Evolutionary conservation across 352 stramenopile species (phyloP), one percentile per base, ranked within the genome.

Genomic region (Pythium pyrilobum): DNA sequence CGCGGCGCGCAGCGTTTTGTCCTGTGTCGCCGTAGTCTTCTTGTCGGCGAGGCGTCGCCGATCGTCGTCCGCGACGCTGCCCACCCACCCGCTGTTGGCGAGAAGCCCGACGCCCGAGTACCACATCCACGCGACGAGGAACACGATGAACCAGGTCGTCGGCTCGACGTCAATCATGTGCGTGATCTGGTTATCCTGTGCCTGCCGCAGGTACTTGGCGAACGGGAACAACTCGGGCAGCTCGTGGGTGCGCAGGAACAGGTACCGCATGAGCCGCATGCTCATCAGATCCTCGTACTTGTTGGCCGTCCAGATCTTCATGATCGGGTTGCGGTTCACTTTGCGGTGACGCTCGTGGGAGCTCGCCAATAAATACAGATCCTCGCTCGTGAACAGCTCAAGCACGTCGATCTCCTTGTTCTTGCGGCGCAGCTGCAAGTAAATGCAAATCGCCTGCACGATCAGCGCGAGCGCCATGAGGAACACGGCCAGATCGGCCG

Each of bases 111-210:
- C 40, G 20, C 18, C 46, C 21, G 27, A 57, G 28, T 46, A 41
- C 56, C 48, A 51, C 7, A 48, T 21, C 56, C 56, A 64, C 15
- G 41, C 56, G n/a, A 52, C 20, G 32, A 64, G 33, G 5, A 64
- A 46, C 24, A 64, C 28, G 10, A 64, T 47, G 56, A 58, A 21
- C 56, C 56, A 90, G 55, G 74, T 86, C 10, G 74, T 82, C 16
- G 79, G 69, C 38, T 88, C 66, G 3, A 90, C 74, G 25, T 90
- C 77, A 31, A 90, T 84, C 66, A 90, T 80, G 56, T 91, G 73
- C n/a, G 67, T 82, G 48, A 90, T 87, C 46, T 90, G 74, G 50
- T 74, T 85, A 5, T 82, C 77, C 64, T 90, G 79, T 3, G 75
- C 71, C 8, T 82, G 71, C 41, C 72, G 68, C 7, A 90, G 47